Percentiles rank a stretch among this genome's conserved stretches.
Conservation (phyloP, 108 stramenopile genomes). For the Aurantiochytrium sp. region DNA sequence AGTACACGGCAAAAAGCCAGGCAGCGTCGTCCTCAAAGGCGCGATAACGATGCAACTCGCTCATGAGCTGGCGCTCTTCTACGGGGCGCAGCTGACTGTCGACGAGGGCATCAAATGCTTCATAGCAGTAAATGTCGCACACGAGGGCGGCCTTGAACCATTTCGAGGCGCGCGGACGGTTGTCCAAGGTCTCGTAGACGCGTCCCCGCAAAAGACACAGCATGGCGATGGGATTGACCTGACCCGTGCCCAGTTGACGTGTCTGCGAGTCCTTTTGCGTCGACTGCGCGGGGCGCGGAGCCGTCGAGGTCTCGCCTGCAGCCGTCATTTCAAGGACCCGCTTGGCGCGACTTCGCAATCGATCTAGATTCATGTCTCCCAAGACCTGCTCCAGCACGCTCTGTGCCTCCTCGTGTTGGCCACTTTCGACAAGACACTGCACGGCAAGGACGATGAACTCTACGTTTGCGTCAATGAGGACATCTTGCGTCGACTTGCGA, state of each 20-base stretch:
- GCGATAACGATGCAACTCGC: neutral
- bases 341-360: neutral
- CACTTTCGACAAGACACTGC: neutral
- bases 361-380: neutral
- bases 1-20: neutral
- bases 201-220: neutral
- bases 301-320: neutral
- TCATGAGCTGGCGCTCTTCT: conserved; percentile 11
- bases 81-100: conserved; percentile 11
- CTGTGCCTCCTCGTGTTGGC: neutral
- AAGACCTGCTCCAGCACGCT: neutral
- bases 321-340: neutral
- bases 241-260: neutral
- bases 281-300: neutral
- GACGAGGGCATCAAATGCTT: conserved; percentile 9
- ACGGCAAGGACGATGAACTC: neutral
- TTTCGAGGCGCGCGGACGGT: neutral
- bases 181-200: neutral
- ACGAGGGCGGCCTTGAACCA: neutral
- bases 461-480: neutral
- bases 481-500: neutral
- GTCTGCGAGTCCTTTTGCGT: neutral
- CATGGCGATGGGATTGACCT: neutral
- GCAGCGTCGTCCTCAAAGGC: neutral
- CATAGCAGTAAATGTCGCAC: conserved; percentile 6